phyloP scores from a whole-genome alignment of 257 asterid species.

The Capsicum chinense region DNA sequence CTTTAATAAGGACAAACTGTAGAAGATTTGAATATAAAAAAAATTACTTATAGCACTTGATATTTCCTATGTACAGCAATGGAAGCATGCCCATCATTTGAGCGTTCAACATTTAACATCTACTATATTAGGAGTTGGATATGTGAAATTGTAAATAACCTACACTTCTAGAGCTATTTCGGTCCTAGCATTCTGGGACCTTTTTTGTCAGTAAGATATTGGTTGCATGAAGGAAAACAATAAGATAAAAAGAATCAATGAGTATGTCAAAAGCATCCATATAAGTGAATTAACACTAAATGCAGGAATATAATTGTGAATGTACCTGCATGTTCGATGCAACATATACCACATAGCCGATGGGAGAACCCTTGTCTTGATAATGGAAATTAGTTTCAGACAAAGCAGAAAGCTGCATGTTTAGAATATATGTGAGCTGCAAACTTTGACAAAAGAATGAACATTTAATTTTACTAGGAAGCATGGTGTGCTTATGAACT shows the following conservation, averaged over 20 bases:
- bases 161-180: not conserved
- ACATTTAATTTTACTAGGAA: not conserved
- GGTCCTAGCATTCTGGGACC: slow-evolving; percentile 14
- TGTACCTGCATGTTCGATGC: slow-evolving; percentile 85
- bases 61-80: slow-evolving; percentile 8
- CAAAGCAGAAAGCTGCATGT: slow-evolving; percentile 86
- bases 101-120: not conserved
- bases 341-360: slow-evolving; percentile 70
- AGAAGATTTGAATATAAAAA: not conserved
- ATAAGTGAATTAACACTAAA: not conserved
- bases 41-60: slow-evolving; percentile 2
- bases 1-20: not conserved
- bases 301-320: not conserved
- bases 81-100: not conserved
- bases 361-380: slow-evolving; percentile 87
- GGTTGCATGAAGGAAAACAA: not conserved
- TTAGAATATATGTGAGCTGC: slow-evolving; percentile 17
- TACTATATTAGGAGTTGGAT: not conserved
- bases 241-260: not conserved
- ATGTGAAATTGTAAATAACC: not conserved
- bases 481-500: too few species aligned
- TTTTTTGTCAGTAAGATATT: not conserved
- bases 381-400: slow-evolving; percentile 85
- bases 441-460: not conserved
- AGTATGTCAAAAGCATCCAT: not conserved